A percentile compares a stretch with the other conserved stretches of the same genome.
phyloP scores from a whole-genome alignment of 345 rosid genomes.

The Xanthoceras sorbifolium region DNA sequence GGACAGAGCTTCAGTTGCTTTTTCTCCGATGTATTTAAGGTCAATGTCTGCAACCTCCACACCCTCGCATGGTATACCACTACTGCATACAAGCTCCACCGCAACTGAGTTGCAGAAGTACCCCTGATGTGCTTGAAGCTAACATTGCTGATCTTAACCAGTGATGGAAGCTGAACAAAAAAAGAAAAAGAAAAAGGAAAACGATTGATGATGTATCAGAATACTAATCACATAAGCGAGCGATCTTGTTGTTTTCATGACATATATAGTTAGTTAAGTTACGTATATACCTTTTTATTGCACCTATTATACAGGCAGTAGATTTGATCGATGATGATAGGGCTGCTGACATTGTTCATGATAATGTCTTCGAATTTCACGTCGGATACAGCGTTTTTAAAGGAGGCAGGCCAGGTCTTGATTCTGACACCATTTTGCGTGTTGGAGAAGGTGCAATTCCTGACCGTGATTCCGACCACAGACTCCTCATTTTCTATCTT shows the following conservation, averaged over 20 bases:
- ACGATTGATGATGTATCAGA: no score
- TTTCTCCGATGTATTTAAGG: slow-evolving; percentile 13
- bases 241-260: no score
- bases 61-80: slow-evolving; percentile 18
- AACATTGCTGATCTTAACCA: slow-evolving; percentile 21
- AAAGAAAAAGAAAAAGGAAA: no score
- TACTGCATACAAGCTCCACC: slow-evolving; percentile 31
- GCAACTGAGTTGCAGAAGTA: slow-evolving; percentile 15
- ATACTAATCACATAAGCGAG: no score
- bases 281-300: slow-evolving; percentile 29
- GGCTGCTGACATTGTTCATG: slow-evolving; percentile 33
- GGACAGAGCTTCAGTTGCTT: slow-evolving; percentile 16
- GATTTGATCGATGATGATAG: slow-evolving; percentile 44
- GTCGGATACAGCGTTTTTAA: slow-evolving; percentile 24
- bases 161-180: slow-evolving; percentile 28
- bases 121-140: slow-evolving; percentile 35
- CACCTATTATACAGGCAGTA: slow-evolving; percentile 42
- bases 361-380: slow-evolving; percentile 38
- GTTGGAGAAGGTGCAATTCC: slow-evolving; percentile 30
- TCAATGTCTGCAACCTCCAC: slow-evolving; percentile 34
- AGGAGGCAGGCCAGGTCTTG: slow-evolving; percentile 59
- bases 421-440: slow-evolving; percentile 55
- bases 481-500: slow-evolving; percentile 36
- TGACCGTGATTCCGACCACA: slow-evolving; percentile 36
- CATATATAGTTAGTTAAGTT: no score